Evolutionary conservation across 2,329 filamentous ascomycete genomes (phyloP).

Genomic region (Exophiala xenobiotica): DNA sequence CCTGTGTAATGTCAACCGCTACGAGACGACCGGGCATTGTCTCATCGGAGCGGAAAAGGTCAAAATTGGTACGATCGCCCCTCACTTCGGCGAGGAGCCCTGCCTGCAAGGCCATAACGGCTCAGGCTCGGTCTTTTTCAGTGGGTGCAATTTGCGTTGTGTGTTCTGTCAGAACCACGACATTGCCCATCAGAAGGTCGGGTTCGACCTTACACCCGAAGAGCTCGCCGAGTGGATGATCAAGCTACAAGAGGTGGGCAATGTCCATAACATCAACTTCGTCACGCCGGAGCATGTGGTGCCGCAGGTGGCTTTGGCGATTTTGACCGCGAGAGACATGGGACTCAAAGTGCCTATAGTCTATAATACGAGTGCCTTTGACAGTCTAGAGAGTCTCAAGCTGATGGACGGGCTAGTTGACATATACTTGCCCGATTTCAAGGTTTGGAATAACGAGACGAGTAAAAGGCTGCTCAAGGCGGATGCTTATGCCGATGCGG

Average conservation of each 20-base stretch:
- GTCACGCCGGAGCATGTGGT: constrained; percentile 86
- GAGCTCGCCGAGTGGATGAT: constrained; percentile 79
- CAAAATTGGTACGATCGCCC: constrained; percentile 81
- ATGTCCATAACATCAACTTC: constrained; percentile 86
- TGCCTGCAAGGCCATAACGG: constrained; percentile 81
- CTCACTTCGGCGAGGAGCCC: constrained; percentile 81
- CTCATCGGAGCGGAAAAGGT: constrained; percentile 70
- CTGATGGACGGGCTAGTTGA: constrained; percentile 78
- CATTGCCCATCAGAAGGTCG: constrained; percentile 78
- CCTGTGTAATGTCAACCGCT: constrained; percentile 76
- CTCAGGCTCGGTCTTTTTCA: constrained; percentile 79
- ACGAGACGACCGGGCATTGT: constrained; percentile 73
- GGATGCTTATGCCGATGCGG: constrained; percentile 69
- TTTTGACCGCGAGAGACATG: constrained; percentile 68
- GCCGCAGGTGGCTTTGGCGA: constrained; percentile 74
- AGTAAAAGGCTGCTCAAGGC: constrained; percentile 74
- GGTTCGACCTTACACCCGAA: constrained; percentile 75
- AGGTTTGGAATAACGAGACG: constrained; percentile 69
- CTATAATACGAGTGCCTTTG: constrained; percentile 82
- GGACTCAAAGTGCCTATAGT: constrained; percentile 72
- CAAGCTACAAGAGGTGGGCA: constrained; percentile 75
- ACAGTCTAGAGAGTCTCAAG: constrained; percentile 68
- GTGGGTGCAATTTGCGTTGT: constrained; percentile 72
- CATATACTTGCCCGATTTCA: constrained; percentile 87
- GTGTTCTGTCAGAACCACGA: constrained; percentile 78